phyloP scores from a whole-genome alignment of 768 basidiomycete species.

The Sistotremastrum suecicum region DNA sequence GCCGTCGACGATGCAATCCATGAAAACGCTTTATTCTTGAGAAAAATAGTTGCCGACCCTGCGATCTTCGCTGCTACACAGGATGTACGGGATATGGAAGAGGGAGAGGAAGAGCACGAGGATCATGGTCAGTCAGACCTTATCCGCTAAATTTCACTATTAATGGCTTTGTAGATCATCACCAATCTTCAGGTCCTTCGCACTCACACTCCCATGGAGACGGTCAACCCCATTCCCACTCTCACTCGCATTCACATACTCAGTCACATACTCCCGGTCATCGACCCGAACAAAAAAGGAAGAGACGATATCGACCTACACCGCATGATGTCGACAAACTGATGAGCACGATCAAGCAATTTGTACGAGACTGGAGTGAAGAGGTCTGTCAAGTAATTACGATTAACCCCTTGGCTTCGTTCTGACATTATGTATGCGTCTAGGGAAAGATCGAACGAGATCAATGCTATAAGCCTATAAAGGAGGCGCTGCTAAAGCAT shows the following conservation, averaged over 20 bases:
- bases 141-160: not conserved
- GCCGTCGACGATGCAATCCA: slow-evolving; percentile 71
- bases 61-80: slow-evolving; percentile 60
- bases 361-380: slow-evolving; percentile 86
- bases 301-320: slow-evolving; percentile 31
- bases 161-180: not conserved
- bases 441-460: slow-evolving; percentile 72
- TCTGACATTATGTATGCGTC: not conserved
- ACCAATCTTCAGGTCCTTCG: slow-evolving; percentile 3
- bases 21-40: slow-evolving; percentile 66
- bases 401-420: not conserved
- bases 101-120: slow-evolving; percentile 15
- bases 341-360: slow-evolving; percentile 81
- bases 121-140: slow-evolving; percentile 2
- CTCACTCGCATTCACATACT: slow-evolving; percentile 4
- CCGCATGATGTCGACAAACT: slow-evolving; percentile 85
- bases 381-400: slow-evolving; percentile 34
- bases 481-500: slow-evolving; percentile 51
- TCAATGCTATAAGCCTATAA: slow-evolving; percentile 68
- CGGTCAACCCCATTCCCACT: slow-evolving; percentile 12
- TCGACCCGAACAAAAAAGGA: slow-evolving; percentile 2
- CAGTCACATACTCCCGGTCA: slow-evolving; percentile 8
- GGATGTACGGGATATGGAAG: slow-evolving; percentile 12
- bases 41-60: slow-evolving; percentile 59
- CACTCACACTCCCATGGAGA: slow-evolving; percentile 16